phyloP scores from a whole-genome alignment of 495 filamentous ascomycete species.

The Neurospora sublineolata region DNA sequence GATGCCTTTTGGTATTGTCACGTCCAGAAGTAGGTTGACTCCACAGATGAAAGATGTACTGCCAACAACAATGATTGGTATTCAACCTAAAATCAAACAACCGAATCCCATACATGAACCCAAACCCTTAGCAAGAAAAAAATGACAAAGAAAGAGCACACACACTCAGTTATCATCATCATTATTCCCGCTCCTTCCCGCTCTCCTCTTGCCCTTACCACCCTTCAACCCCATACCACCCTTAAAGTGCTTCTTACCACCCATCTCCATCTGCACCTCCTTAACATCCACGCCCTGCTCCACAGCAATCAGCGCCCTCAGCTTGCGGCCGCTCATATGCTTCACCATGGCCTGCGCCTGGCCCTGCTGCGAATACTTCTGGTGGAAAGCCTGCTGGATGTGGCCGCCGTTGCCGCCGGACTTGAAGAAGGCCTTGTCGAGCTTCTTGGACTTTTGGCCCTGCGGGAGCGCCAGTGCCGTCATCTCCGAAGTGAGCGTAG shows the following conservation, averaged over 20 bases:
- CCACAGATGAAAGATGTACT: not conserved
- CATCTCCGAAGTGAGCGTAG: constrained; percentile 15
- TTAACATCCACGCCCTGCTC: constrained; percentile 77
- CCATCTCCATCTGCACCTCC: constrained; percentile 51
- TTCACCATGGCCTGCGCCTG: constrained; percentile 35
- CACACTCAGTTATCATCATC: constrained; percentile 12
- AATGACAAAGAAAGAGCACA: not conserved
- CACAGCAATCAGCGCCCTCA: constrained; percentile 69
- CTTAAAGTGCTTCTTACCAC: constrained; percentile 94
- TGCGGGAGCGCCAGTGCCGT: constrained; percentile 31
- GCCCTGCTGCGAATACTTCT: constrained; percentile 78
- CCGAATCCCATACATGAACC: not conserved
- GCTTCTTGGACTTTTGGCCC: constrained; percentile 57
- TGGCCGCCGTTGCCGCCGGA: constrained; percentile 49
- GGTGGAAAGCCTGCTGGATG: constrained; percentile 72
- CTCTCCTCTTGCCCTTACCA: constrained; percentile 20
- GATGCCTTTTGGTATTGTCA: too few species aligned
- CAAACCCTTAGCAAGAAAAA: not conserved
- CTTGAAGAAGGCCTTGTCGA: constrained; percentile 85
- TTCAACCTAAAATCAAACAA: not conserved
- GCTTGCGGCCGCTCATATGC: constrained; percentile 69
- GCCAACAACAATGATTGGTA: not conserved
- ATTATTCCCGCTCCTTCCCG: constrained; percentile 12
- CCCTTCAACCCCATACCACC: constrained; percentile 50
- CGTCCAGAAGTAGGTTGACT: too few species aligned